phyloP scores from a whole-genome alignment of 192 early-diverging fungal species.

The Piromyces sp. region DNA sequence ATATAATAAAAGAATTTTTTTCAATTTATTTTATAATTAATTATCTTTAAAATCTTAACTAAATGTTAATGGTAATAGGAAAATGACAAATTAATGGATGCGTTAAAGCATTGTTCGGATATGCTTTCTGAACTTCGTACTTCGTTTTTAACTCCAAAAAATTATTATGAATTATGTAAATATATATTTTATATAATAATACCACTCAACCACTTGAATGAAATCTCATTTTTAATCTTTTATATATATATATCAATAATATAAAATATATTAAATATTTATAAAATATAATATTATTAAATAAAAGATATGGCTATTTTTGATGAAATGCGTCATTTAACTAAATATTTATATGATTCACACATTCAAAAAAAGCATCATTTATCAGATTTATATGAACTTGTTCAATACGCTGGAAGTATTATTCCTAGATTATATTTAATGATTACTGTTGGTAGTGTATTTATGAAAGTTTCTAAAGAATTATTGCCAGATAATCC shows the following conservation, averaged over 20 bases:
- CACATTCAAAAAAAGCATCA: conserved; percentile 56
- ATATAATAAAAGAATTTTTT: too few species aligned
- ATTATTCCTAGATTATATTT: conserved; percentile 97
- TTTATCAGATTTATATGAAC: conserved; percentile 86
- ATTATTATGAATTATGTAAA: conserved; percentile 98
- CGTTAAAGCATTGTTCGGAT: conserved; percentile 92
- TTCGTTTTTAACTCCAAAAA: conserved; percentile 84
- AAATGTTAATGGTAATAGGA: conserved; percentile 22
- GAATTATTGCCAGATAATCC: conserved; percentile 11
- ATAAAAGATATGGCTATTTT: conserved; percentile 88
- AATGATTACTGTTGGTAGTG: conserved; percentile 96
- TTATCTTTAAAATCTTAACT: conserved; percentile 3
- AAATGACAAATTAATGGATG: conserved; percentile 84
- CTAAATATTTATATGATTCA: conserved; percentile 75
- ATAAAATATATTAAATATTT: too few species aligned
- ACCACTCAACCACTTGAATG: too few species aligned
- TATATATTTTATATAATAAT: too few species aligned
- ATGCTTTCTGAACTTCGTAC: conserved; percentile 95
- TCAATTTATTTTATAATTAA: background rate
- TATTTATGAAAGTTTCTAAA: conserved; percentile 76
- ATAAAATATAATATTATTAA: too few species aligned
- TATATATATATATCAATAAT: too few species aligned
- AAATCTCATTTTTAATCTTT: too few species aligned
- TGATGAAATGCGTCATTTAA: conserved; percentile 87
- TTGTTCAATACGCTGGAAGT: conserved; percentile 95